phyloP scores from a whole-genome alignment of 2,329 filamentous ascomycete genomes.

The Bipolaris gigantea region DNA sequence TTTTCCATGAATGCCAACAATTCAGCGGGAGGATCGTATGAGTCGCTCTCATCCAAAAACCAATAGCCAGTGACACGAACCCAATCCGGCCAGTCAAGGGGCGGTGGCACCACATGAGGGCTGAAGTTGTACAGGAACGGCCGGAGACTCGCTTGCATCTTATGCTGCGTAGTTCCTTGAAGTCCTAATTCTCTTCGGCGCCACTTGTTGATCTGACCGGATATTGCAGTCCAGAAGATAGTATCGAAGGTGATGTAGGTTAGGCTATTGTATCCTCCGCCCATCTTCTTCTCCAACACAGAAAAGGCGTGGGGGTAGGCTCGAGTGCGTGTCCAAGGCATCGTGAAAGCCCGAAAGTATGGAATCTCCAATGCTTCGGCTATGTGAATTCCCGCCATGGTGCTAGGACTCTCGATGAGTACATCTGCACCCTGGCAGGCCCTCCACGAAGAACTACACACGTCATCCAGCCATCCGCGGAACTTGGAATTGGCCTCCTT shows the following conservation, averaged over 20 bases:
- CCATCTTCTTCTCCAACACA: conserved; percentile 89
- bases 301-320: conserved; percentile 97
- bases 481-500: conserved; percentile 75
- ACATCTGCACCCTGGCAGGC: conserved; percentile 87
- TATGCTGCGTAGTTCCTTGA: conserved; percentile 79
- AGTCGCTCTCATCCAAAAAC: conserved; percentile 79
- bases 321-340: conserved; percentile 96
- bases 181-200: conserved; percentile 77
- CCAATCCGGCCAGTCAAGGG: conserved; percentile 96
- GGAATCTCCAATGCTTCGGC: conserved; percentile 90
- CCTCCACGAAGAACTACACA: conserved; percentile 77
- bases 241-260: conserved; percentile 97
- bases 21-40: conserved; percentile 74
- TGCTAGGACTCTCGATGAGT: conserved; percentile 91
- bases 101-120: conserved; percentile 88
- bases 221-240: conserved; percentile 93
- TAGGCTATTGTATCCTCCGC: conserved; percentile 91
- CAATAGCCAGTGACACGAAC: conserved; percentile 96
- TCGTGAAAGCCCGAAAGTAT: conserved; percentile 96
- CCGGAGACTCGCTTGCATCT: conserved; percentile 95
- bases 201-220: conserved; percentile 91
- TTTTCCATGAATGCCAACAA: conserved; percentile 80
- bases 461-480: conserved; percentile 89
- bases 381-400: conserved; percentile 97
- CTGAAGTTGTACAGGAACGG: conserved; percentile 98